Evolutionary conservation across 2,329 filamentous ascomycete species (phyloP), one percentile per base, ranked within the genome.

Genomic region (Fusarium nematophilum): DNA sequence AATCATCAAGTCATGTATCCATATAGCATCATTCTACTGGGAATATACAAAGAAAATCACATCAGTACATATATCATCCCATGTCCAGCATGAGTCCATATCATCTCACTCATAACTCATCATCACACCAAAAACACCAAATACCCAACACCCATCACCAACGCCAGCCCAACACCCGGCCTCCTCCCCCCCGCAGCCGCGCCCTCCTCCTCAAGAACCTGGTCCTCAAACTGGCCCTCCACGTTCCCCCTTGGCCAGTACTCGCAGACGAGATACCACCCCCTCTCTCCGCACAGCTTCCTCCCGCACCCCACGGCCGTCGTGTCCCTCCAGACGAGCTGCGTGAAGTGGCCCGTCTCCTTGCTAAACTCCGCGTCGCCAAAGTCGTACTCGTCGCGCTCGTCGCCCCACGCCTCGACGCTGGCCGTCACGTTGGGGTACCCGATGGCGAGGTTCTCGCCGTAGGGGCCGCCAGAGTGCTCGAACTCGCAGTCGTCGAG

Each of bases 381-480:
- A 71, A 84, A 93, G 64, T 89, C 73, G 70, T 91, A 93, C 6
- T 77, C 54, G 0, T 72, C 66, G 9, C 84, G 53, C 69, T 77
- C 75, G 61, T 81, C 70, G 14, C 85, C 90, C 90, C 90, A 93
- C 2, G 81, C 83, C 37, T 85, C 82, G n/a, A 93, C 78, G 43
- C 83, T 81, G 4, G 80, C 77, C 0, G 82, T 82, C 2, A 82
- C 83, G 67, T 89, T 86, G 0, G 78, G 59, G 70, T 86, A 92
- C 4, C 89, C 90, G 5, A 86, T 79, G 7, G 89, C 89, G 4
- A 93, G 81, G 73, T 93, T 93, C 76, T 93, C 90, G 67, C 90
- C 90, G 59, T 87, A 87, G 0, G 87, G 85, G 0, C 87, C 87
- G 49, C 81, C 81, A 59, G 78, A 84, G 75, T 89, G 86, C 45